phyloP scores from a whole-genome alignment of 306 rosid genomes.

The Urtica urens region DNA sequence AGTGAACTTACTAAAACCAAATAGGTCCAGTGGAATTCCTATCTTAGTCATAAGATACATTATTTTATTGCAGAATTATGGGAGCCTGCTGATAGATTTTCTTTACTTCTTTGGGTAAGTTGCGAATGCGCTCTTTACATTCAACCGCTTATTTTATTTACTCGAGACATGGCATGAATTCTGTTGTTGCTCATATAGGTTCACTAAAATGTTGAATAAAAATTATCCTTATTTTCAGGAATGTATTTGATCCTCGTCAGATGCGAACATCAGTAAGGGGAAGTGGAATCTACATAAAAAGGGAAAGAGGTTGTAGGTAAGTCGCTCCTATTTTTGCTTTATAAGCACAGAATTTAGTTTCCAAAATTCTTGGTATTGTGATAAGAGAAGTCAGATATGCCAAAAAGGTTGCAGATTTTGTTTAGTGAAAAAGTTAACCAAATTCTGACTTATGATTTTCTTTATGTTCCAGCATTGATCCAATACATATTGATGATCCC shows the following conservation, averaged over 20 bases:
- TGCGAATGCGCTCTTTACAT: conserved; percentile 11
- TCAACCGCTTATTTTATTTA: conserved; percentile 9
- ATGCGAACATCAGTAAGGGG: conserved; percentile 96
- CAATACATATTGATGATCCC: conserved; percentile 93
- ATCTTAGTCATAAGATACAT: conserved; percentile 2
- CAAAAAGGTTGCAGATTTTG: too few species aligned
- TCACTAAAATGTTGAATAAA: not conserved
- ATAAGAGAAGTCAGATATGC: too few species aligned
- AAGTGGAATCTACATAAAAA: conserved; percentile 84
- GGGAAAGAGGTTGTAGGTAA: conserved; percentile 98
- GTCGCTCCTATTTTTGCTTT: conserved; percentile 13
- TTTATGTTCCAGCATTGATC: conserved; percentile 67
- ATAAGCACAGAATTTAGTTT: too few species aligned
- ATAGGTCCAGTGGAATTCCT: conserved; percentile 1
- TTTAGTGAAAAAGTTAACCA: conserved; percentile 1
- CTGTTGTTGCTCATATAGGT: not conserved
- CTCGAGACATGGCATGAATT: not conserved
- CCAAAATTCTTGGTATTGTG: too few species aligned
- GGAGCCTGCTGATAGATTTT: conserved; percentile 86
- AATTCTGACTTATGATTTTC: conserved; percentile 3
- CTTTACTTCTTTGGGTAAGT: conserved; percentile 92
- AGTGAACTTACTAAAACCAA: conserved; percentile 1
- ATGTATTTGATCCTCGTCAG: conserved; percentile 93
- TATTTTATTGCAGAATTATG: conserved; percentile 59
- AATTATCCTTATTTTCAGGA: conserved; percentile 31